Base-by-base conservation (phyloP, 768 basidiomycete species). In the Naganishia vishniacii region DNA sequence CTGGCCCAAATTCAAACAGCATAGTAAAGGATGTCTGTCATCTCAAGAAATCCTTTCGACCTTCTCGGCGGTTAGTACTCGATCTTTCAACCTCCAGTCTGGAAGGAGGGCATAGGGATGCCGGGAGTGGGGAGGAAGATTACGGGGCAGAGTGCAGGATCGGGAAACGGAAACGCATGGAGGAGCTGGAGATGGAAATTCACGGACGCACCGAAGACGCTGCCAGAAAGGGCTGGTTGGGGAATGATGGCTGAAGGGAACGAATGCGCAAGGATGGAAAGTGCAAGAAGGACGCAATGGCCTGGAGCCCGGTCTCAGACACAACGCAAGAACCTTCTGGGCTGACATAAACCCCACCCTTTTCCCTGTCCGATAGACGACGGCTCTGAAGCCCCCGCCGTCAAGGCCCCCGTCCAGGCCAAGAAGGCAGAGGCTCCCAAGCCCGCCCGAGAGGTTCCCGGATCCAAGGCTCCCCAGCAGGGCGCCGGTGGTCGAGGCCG, bases 401-500 rank as follows among this genome's bases (percentile, higher is more conserved):
- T 65, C 61, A 70, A 70, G 61, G 56, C 67, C 49, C 37, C 70
- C 20, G 58, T 68, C 31, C 53, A 37, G 53, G n/a, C 53, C 53
- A 56, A 56, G 53, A 56, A 56, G 53, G 59, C 72, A 59, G 68
- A 67, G 29, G 59, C 68, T 41, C 58, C 65, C 64, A 70, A 71
- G 63, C 65, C 70, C 60, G 68, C 65, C 28, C 66, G 72, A 37
- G 67, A 65, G 60, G 73, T 77, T n/a, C 75, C 75, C 29, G 75
- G 75, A 13, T 66, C 73, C 28, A 67, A 67, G 61, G 40, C 53
- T 25, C 60, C 65, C 59, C 48, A 67, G 62, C 26, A 48, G 15
- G 68, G 61, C 26, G n/a, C n/a, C n/a, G n/a, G n/a, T n/a, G 58
- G 70, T 48, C 71, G 70, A 48, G 59, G 58, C 16, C 65, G 72